Evolutionary conservation across 345 rosid species (phyloP), one percentile per base, ranked within the genome.

Genomic region (thale cress (Arabidopsis thaliana)): DNA sequence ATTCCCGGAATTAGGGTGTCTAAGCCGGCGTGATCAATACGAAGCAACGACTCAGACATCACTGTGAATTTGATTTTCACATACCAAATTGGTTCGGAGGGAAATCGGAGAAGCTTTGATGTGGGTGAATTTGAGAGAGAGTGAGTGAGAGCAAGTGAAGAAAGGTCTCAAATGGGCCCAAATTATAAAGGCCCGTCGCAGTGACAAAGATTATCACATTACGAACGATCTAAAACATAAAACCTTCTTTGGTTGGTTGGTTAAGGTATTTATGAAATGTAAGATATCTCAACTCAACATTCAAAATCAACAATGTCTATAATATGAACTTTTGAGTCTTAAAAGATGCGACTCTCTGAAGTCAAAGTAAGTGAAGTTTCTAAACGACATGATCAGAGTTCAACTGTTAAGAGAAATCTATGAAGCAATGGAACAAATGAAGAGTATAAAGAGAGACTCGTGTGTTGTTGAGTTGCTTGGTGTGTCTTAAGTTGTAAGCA

Each of bases 401-500:
- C 25, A 63, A 55, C 53, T 46, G 45, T 77, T 77, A n/a, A 33
- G 4, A 62, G 63, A 34, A 34, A 37, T 48, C 57, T 73, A 55
- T 53, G 65, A 37, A 7, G 65, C 69, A 20, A 40, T 32, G 13
- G 0, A 63, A 42, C 46, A 60, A 50, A 2, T 24, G 41, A 59
- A 42, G 74, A 9, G 63, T 52, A 52, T 36, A 30, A 56, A 56
- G 24, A 8, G 20, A 46, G 8, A 25, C 30, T 22, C 65, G 25
- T 66, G 36, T 42, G 50, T 66, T 28, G 48, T 22, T 64, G 40
- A 46, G 67, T 6, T 77, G 44, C 3, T 40, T 66, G 16, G 63
- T 72, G n/a, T 52, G n/a, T 44, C 41, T 83, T 66, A 95, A 48
- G 99, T 92, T 25, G 97, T 89, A 69, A 93, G 84, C 58, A 95